phyloP scores from a whole-genome alignment of 495 filamentous ascomycete species.

The Thermothielavioides terrestris region DNA sequence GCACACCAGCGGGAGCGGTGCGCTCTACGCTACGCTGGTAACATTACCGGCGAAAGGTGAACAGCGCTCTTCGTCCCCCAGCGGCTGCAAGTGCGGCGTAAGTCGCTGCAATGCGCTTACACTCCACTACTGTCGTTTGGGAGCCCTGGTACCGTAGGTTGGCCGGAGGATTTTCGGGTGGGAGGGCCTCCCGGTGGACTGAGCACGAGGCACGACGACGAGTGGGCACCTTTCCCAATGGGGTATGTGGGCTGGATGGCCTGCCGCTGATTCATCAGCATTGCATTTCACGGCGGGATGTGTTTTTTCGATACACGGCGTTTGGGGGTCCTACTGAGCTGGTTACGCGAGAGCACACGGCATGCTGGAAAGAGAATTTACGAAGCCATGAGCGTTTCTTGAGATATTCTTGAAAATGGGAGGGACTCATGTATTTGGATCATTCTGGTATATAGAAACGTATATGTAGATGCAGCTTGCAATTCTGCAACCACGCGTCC shows the following conservation, averaged over 20 bases:
- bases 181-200: no score
- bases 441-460: slow-evolving; percentile 1
- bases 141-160: no score
- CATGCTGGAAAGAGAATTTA: background rate
- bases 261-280: background rate
- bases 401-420: background rate
- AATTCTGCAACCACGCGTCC: background rate
- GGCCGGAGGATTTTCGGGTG: no score
- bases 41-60: no score
- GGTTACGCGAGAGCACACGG: background rate
- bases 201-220: no score
- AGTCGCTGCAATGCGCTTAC: no score
- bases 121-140: no score
- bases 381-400: background rate
- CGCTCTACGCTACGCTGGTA: no score
- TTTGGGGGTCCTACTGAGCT: background rate
- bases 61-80: no score
- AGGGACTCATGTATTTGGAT: background rate
- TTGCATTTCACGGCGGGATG: slow-evolving; percentile 4
- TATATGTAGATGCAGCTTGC: background rate
- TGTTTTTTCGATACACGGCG: slow-evolving; percentile 5
- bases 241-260: background rate
- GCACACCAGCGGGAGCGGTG: no score
- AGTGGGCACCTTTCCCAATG: no score
- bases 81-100: no score